Conservation (phyloP, 1,139 yeast species). For the Meyerozyma elateridarum region DNA sequence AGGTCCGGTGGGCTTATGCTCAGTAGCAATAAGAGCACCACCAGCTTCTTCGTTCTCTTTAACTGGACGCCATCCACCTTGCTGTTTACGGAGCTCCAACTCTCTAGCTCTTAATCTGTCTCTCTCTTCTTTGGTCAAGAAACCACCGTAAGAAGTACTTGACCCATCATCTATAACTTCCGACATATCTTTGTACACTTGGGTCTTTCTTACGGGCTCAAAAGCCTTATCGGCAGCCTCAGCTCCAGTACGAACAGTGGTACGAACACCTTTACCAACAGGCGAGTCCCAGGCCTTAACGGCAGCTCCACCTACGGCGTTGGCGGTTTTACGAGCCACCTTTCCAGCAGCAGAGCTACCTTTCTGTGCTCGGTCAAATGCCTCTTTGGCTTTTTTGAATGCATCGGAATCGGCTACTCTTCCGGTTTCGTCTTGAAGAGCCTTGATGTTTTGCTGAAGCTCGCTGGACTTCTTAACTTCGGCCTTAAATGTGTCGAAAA, state of each 20-base stretch:
- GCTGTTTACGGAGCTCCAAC: slow-evolving; percentile 37
- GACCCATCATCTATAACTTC: slow-evolving; percentile 92
- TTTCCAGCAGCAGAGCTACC: slow-evolving; percentile 80
- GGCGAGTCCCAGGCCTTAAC: slow-evolving; percentile 95
- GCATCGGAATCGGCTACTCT: slow-evolving; percentile 93
- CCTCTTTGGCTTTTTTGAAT: slow-evolving; percentile 88
- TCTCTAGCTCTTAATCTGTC: slow-evolving; percentile 68
- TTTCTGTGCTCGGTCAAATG: slow-evolving; percentile 79
- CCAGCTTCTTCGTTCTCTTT: slow-evolving; percentile 87
- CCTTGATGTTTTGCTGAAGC: slow-evolving; percentile 87
- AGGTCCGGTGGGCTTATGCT: slow-evolving; percentile 69
- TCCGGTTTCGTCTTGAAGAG: slow-evolving; percentile 94
- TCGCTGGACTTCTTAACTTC: slow-evolving; percentile 92
- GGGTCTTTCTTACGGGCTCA: slow-evolving; percentile 91
- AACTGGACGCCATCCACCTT: slow-evolving; percentile 49
- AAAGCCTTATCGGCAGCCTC: slow-evolving; percentile 80
- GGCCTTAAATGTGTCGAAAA: slow-evolving; percentile 82
- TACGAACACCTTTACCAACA: slow-evolving; percentile 81
- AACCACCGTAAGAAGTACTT: slow-evolving; percentile 87
- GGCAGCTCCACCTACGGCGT: slow-evolving; percentile 87
- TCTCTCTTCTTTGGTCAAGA: slow-evolving; percentile 81
- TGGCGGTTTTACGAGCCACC: slow-evolving; percentile 87
- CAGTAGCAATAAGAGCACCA: slow-evolving; percentile 74
- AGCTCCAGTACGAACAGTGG: slow-evolving; percentile 75
- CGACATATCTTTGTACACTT: slow-evolving; percentile 81